Conservation (phyloP, 2,329 filamentous ascomycete genomes). For the Stylonectria norvegica region DNA sequence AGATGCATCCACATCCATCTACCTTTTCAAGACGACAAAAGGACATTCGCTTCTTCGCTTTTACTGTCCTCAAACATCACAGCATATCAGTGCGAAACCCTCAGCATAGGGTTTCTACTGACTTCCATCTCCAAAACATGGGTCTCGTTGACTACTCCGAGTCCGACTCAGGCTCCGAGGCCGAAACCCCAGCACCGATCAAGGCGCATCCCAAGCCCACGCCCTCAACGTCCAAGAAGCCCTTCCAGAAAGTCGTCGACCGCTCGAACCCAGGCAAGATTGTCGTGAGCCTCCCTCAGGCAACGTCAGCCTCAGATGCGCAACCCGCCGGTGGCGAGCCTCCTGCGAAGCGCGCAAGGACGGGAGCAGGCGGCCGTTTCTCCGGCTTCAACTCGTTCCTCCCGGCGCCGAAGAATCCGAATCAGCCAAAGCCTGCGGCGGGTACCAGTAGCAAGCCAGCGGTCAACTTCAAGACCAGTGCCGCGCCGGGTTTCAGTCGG, state of each 20-base stretch:
- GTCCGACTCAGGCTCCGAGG: slow-evolving; percentile 66
- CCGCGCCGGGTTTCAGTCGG: slow-evolving; percentile 76
- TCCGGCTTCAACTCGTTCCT: slow-evolving; percentile 83
- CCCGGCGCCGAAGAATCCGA: slow-evolving; percentile 71
- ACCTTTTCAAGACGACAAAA: too few species aligned
- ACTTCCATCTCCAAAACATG: too few species aligned
- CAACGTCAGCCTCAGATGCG: slow-evolving; percentile 41
- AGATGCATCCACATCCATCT: too few species aligned
- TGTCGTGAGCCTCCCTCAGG: slow-evolving; percentile 69
- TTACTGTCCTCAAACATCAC: too few species aligned
- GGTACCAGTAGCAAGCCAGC: slow-evolving; percentile 30
- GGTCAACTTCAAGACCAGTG: slow-evolving; percentile 76
- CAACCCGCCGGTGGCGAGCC: slow-evolving; percentile 33
- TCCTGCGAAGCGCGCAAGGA: slow-evolving; percentile 68
- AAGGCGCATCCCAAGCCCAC: slow-evolving; percentile 31
- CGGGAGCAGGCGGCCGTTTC: slow-evolving; percentile 58
- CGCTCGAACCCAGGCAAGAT: slow-evolving; percentile 80
- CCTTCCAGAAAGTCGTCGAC: slow-evolving; percentile 78
- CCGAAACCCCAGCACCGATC: slow-evolving; percentile 29
- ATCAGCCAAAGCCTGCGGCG: slow-evolving; percentile 30
- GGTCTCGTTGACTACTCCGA: slow-evolving; percentile 81
- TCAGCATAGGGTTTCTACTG: too few species aligned
- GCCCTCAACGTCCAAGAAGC: slow-evolving; percentile 48
- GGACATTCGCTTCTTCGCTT: not conserved
- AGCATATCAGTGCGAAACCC: too few species aligned